Base-by-base conservation (phyloP, 129 eudicot species). In the Smallanthus sonchifolius region DNA sequence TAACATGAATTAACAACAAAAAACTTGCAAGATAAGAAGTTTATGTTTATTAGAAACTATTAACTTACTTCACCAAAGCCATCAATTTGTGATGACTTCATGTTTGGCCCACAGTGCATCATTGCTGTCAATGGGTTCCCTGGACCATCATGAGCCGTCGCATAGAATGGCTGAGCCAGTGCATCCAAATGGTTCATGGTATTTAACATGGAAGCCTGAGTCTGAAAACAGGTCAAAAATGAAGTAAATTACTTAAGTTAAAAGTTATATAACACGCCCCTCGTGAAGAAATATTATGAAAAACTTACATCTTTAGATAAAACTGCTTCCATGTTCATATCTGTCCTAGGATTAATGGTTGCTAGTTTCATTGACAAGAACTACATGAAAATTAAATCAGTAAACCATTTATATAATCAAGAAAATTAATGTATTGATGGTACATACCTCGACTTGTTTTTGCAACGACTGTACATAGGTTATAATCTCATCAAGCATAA, bases 401-500 rank as follows among this genome's bases (percentile, higher is more conserved):
- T 35, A 30, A 32, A 56, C 55, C 48, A 2, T 52, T 77, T 28
- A 19, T 7, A 61, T 49, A 24, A 75, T 48, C 51, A 59, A 71
- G 60, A 74, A 55, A 67, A 16, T 48, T 61, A 57, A 51, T 6
- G 32, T 2, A 13, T 9, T 13, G 66, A 2, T 15, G 36, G 13
- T 62, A 34, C 36, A 62, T 64, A 64, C 69, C 69, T 64, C 69
- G 5, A 64, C 47, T 64, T 64, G 69, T 16, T 47, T 80, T 51
- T 91, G 97, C 72, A 91, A 85, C 35, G 97, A 86, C 77, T 91
- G 97, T 55, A 91, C 97, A 15, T 91, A 91, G 67, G 88, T 91
- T 75, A 91, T 91, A 71, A 91, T 91, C 88, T 91, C 97, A 83
- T 91, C 97, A 62, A 91, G 92, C 90, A 91, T 87, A 57, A 89